Evolutionary conservation across 1,284 basidiomycete species (phyloP), one percentile per base, ranked within the genome.

Genomic region (Macrocybe sp.): DNA sequence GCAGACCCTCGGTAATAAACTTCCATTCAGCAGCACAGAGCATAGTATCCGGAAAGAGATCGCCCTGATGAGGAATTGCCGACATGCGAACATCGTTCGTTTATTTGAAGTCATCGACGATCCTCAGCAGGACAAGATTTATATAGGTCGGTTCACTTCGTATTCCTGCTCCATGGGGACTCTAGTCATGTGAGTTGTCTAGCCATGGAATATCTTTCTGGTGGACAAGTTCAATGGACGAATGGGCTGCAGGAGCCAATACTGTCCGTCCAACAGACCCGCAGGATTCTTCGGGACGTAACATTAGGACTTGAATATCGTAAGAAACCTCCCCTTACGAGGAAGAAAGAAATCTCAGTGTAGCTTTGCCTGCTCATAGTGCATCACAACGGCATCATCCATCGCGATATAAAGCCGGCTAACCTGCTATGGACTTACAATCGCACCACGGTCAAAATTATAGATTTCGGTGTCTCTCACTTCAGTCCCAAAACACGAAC

Each of bases 351-450:
- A 22, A 22, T 22, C 22, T 22, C 22, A 22, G 4, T 22, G 4
- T 4, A 22, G 38, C n/a, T 49, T 46, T 37, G 31, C 51, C 3
- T 59, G 22, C 22, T 4, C 22, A 22, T 22, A 95, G 92, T 99
- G 5, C 96, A 99, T 64, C 83, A 90, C 60, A 92, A 98, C 63
- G 96, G 96, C 34, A 97, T 99, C 66, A 98, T 99, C 45, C 97
- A 99, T 68, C 91, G 97, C 49, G 97, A 99, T 68, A 98, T 99
- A 74, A 99, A 99, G 67, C 97, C 97, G 8, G 93, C 92, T 50
- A 99, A 99, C 65, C 81, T 99, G 33, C 79, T 99, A 11, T 93
- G 89, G 83, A 89, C 90, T 11, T 76, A 78, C 33, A 86, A 93
- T 67, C 82, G 86, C 41, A 76, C 77, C 49, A 83, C 79, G 48